Conservation (phyloP, 768 basidiomycete genomes). For the Chalciporus pseudorubinellus region DNA sequence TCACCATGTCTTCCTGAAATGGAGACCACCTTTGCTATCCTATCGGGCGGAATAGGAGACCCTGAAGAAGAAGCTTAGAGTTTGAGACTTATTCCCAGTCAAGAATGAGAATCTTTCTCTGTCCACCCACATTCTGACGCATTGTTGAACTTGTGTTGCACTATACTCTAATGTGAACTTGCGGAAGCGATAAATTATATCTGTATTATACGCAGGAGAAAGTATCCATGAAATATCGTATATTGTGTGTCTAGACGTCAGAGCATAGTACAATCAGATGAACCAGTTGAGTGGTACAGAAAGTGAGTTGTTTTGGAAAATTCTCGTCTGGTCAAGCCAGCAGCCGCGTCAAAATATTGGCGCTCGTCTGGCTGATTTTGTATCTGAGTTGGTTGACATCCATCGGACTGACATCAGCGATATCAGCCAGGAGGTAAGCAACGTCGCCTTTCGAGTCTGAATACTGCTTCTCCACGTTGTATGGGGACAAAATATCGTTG, state of each 20-base stretch:
- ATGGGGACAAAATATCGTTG: slow-evolving; percentile 90
- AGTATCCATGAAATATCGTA: background rate
- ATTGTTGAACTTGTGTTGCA: background rate
- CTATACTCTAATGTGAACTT: slow-evolving; percentile 5
- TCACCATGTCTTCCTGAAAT: slow-evolving; percentile 97
- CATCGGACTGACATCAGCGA: slow-evolving; percentile 79
- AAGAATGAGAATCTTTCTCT: background rate
- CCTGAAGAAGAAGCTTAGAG: slow-evolving; percentile 79
- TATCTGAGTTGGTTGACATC: slow-evolving; percentile 80
- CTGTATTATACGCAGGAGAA: background rate
- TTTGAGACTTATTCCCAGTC: background rate
- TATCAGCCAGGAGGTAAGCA: slow-evolving; percentile 97
- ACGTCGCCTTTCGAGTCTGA: slow-evolving; percentile 95
- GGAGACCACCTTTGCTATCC: slow-evolving; percentile 93
- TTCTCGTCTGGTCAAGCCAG: slow-evolving; percentile 49
- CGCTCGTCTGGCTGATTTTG: slow-evolving; percentile 70
- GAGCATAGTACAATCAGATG: slow-evolving; percentile 22
- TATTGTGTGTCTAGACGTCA: background rate
- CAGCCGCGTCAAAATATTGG: slow-evolving; percentile 89
- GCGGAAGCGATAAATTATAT: slow-evolving; percentile 8
- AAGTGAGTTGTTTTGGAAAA: background rate
- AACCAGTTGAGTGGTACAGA: slow-evolving; percentile 52
- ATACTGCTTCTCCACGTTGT: slow-evolving; percentile 99
- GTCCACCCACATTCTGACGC: background rate
- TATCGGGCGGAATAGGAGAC: slow-evolving; percentile 87